These are phyloP conservation scores for Silene uniflora DNA, from an alignment of 148 eudicot species.

Conservation along the genomic window DNA sequence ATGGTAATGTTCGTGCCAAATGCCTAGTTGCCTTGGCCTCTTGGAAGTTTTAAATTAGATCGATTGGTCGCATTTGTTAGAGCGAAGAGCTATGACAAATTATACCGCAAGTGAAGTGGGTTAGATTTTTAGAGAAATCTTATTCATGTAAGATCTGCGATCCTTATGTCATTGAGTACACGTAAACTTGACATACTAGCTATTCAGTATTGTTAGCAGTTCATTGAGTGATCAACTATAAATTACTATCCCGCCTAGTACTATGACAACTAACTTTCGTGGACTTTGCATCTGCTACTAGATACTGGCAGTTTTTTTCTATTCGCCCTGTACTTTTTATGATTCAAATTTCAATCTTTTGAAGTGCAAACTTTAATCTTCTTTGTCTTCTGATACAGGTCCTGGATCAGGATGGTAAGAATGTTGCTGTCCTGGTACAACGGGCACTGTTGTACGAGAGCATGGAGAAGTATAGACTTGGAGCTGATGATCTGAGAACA, in stretches of 20 bases:
- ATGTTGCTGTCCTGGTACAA: conserved; percentile 74
- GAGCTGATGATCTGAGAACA: conserved; percentile 91
- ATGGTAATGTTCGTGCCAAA: too few species aligned
- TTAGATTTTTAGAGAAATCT: too few species aligned
- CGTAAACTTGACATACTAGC: too few species aligned
- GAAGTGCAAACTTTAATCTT: background rate
- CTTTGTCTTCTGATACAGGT: conserved; percentile 41
- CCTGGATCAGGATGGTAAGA: conserved; percentile 52
- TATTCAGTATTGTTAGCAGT: too few species aligned
- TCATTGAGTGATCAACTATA: background rate
- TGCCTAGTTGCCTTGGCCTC: background rate
- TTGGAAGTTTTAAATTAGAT: too few species aligned
- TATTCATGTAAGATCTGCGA: too few species aligned
- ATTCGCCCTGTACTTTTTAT: background rate
- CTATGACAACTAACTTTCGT: too few species aligned
- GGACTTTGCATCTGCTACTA: background rate
- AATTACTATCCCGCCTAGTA: background rate
- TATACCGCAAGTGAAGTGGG: background rate
- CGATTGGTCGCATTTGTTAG: background rate
- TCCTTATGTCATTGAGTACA: too few species aligned
- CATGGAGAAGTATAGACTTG: conserved; percentile 94
- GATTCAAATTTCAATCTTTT: background rate
- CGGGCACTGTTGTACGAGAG: conserved; percentile 95
- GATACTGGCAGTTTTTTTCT: background rate
- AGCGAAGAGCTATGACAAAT: background rate